Evolutionary conservation across 169 alveolate genomes (phyloP).

Genomic region (Haemoproteus tartakovskyi): DNA sequence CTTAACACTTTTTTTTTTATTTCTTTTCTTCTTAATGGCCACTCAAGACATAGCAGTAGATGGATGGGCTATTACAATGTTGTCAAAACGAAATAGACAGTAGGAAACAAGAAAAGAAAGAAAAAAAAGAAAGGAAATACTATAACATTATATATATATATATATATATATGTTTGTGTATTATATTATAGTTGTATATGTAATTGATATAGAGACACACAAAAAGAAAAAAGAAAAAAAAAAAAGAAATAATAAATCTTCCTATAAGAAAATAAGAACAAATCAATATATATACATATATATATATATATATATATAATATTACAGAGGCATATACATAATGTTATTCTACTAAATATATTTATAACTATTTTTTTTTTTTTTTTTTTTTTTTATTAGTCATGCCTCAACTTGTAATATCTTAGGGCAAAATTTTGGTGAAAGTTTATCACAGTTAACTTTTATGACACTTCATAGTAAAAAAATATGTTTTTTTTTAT

Average conservation of each 20-base stretch:
- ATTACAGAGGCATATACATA: too few species aligned
- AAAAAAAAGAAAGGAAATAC: too few species aligned
- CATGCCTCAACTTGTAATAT: slow-evolving; percentile 84
- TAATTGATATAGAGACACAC: too few species aligned
- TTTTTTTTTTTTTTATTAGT: slow-evolving; percentile 11
- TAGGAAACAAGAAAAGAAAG: slow-evolving; percentile 5
- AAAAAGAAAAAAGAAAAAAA: too few species aligned
- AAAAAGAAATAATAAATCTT: too few species aligned
- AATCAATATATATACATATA: too few species aligned
- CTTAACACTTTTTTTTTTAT: slow-evolving; percentile 67
- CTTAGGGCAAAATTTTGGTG: slow-evolving; percentile 83
- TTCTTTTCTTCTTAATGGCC: slow-evolving; percentile 82
- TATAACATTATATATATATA: too few species aligned
- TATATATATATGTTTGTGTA: too few species aligned
- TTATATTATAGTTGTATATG: too few species aligned
- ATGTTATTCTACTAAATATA: too few species aligned
- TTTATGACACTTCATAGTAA: slow-evolving; percentile 74
- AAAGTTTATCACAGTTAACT: slow-evolving; percentile 76
- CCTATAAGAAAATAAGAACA: too few species aligned
- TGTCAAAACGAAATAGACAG: slow-evolving; percentile 77
- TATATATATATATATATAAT: too few species aligned
- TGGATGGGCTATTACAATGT: slow-evolving; percentile 93
- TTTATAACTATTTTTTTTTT: slow-evolving; percentile 3
- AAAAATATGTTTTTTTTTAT: slow-evolving; percentile 45
- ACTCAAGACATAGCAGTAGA: slow-evolving; percentile 95